A percentile compares a stretch with the other conserved stretches of the same genome.
Evolutionary conservation across 108 stramenopile genomes (phyloP).

Genomic region (Seminavis robusta): DNA sequence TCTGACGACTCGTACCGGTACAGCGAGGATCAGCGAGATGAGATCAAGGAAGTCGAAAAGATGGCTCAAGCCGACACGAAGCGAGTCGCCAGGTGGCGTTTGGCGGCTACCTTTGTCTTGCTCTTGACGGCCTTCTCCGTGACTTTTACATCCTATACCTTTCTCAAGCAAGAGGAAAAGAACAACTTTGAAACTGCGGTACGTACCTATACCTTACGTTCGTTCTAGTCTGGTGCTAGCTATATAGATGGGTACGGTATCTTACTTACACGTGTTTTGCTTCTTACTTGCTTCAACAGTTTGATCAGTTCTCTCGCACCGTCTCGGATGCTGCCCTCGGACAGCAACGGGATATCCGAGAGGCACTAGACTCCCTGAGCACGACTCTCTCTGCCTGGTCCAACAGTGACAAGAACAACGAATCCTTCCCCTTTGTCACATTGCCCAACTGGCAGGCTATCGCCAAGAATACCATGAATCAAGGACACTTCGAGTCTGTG

Average conservation of each 20-base stretch:
- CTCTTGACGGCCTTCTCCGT: not conserved
- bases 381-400: too few species aligned
- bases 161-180: not conserved
- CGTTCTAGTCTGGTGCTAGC: too few species aligned
- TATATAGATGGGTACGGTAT: too few species aligned
- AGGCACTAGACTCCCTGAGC: too few species aligned
- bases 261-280: too few species aligned
- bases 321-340: too few species aligned
- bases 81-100: not conserved
- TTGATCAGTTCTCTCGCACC: too few species aligned
- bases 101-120: not conserved
- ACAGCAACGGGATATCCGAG: too few species aligned
- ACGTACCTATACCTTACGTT: too few species aligned
- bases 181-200: not conserved
- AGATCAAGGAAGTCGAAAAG: conserved; percentile 1
- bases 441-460: not conserved
- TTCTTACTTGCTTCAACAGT: too few species aligned
- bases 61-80: not conserved
- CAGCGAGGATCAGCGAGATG: too few species aligned
- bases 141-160: not conserved
- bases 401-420: not conserved
- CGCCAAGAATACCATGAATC: not conserved
- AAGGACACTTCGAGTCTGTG: not conserved
- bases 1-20: too few species aligned
- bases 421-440: conserved; percentile 20